Base-by-base conservation (phyloP, 192 early-diverging fungal genomes). In the Rhizophagus sp. region DNA sequence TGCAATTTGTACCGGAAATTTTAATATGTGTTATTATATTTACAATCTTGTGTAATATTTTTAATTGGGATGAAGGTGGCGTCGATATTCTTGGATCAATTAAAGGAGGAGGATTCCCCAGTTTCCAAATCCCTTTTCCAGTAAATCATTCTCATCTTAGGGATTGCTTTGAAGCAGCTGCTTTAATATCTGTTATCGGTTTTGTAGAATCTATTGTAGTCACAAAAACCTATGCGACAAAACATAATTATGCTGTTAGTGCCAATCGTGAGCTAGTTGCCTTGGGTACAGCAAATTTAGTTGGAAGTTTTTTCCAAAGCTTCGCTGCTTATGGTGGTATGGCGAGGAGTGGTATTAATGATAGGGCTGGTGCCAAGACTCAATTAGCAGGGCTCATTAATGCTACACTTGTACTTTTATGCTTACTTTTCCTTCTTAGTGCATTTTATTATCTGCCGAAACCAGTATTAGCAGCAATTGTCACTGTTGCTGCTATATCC, bases 231-330 rank as follows among this genome's bases (percentile, higher is more conserved):
- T 98, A 97, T 82, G 93, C 97, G 0, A 92, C 91, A 73, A 91
- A 94, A 66, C 94, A 97, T 87, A 95, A 97, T 84, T 98, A 98
- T 80, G 85, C 92, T 9, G 94, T 98, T 61, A 95, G 94, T 17
- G 93, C 97, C 12, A 99, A 99, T 81, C 92, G 98, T 57, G 98
- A 99, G 84, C 88, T 99, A 44, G 97, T 99, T 50, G 98, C 97
- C 4, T 85, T 99, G 76, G 98, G 98, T 34, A 84, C 93, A n/a
- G 88, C 92, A 69, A 99, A 98, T 76, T 88, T 96, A 39, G 74
- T 95, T 57, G 94, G 95, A 39, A 91, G 93, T 25, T 84, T 95
- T 0, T 96, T 98, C 79, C 84, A 87, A 78, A 75, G 84, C 22
- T 88, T 86, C 67, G 96, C 96, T 2, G 94, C 95, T 11, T 98